Conservation (phyloP, 2,329 filamentous ascomycete species). For the Verticillium klebahnii region DNA sequence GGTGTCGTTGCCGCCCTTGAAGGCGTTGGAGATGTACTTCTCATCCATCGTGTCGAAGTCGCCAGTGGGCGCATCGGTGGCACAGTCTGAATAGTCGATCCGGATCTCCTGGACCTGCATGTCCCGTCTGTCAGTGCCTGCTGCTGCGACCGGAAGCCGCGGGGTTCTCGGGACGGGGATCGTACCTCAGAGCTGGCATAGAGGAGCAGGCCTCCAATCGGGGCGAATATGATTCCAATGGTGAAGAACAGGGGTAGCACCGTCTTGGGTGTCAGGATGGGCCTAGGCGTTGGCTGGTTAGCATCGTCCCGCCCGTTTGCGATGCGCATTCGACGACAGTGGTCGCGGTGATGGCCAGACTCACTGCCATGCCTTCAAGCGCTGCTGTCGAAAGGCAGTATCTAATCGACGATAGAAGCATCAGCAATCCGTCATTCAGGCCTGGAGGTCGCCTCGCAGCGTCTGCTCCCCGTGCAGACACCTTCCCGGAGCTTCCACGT, state of each 20-base stretch:
- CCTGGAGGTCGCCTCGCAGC: background rate
- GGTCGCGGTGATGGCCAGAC: conserved; percentile 37
- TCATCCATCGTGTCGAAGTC: conserved; percentile 48
- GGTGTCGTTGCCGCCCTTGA: conserved; percentile 52
- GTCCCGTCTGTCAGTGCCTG: conserved; percentile 1
- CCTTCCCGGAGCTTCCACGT: conserved; percentile 26
- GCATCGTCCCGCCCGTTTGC: background rate
- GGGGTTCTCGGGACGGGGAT: background rate
- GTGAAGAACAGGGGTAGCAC: conserved; percentile 87
- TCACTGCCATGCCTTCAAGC: conserved; percentile 97
- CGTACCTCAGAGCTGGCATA: conserved; percentile 78
- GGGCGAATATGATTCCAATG: conserved; percentile 87
- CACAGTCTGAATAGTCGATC: conserved; percentile 86
- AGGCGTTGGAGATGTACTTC: conserved; percentile 60
- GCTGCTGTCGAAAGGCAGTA: conserved; percentile 94
- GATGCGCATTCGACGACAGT: background rate
- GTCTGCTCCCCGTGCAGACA: background rate
- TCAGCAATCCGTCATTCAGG: conserved; percentile 4
- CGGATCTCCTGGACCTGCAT: conserved; percentile 79
- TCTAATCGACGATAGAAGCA: conserved; percentile 45
- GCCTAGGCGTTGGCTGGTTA: conserved; percentile 46
- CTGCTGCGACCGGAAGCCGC: background rate
- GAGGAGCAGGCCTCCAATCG: conserved; percentile 81
- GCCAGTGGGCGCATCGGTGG: conserved; percentile 43
- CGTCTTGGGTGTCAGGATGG: conserved; percentile 92